Evolutionary conservation across 768 basidiomycete species (phyloP).

Genomic region (Cystofilobasidium capitatum): DNA sequence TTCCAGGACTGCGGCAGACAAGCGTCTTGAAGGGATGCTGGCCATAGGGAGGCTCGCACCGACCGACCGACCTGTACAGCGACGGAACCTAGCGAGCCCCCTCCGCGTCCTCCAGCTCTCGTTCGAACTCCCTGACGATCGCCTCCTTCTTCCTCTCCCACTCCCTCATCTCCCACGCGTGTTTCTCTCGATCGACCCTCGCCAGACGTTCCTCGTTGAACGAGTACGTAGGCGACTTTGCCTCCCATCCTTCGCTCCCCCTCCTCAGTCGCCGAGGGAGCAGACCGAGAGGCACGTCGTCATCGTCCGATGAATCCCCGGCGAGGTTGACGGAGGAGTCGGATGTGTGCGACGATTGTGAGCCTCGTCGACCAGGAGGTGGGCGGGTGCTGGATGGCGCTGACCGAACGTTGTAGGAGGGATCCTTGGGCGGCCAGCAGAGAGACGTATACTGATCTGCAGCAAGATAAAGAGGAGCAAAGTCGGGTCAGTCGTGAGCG

Average conservation of each 20-base stretch:
- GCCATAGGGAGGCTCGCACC: too few species aligned
- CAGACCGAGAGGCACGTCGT: background rate
- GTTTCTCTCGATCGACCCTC: background rate
- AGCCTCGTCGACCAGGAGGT: background rate
- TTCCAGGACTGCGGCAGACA: too few species aligned
- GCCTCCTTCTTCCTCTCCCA: background rate
- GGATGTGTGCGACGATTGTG: background rate
- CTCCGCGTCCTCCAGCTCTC: background rate
- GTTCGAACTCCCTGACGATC: background rate
- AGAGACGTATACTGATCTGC: slow-evolving; percentile 19
- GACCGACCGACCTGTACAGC: too few species aligned
- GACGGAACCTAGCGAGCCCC: background rate
- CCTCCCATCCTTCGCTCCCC: background rate
- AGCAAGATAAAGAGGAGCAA: background rate
- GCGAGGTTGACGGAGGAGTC: background rate
- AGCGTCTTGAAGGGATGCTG: too few species aligned
- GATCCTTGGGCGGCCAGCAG: slow-evolving; percentile 26
- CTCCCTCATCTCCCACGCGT: too few species aligned
- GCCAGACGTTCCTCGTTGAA: background rate
- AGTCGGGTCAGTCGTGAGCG: background rate
- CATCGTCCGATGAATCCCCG: too few species aligned
- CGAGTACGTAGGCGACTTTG: background rate
- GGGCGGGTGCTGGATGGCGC: background rate
- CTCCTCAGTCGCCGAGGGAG: background rate
- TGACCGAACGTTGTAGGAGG: background rate